Evolutionary conservation across 306 rosid genomes (phyloP).

Genomic region (Calophaca sinica): DNA sequence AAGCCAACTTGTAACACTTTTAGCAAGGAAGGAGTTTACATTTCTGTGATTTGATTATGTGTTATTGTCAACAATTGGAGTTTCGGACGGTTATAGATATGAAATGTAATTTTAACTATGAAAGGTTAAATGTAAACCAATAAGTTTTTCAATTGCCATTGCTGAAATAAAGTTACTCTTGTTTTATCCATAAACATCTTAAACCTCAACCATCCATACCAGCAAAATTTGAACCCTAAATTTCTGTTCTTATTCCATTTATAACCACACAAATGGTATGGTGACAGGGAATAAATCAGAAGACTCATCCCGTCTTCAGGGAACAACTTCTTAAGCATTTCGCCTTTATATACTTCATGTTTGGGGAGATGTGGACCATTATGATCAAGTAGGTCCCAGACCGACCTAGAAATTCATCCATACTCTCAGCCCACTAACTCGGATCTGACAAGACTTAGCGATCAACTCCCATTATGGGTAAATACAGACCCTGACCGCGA

Average conservation of each 20-base stretch:
- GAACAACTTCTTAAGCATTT: too few species aligned
- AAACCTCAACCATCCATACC: background rate
- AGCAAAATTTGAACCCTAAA: background rate
- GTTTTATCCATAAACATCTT: too few species aligned
- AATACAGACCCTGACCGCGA: too few species aligned
- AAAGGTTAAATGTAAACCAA: slow-evolving; percentile 3
- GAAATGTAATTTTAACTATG: slow-evolving; percentile 9
- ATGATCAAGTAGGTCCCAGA: too few species aligned
- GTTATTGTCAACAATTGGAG: background rate
- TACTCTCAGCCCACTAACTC: too few species aligned
- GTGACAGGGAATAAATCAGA: background rate
- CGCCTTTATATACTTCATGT: too few species aligned
- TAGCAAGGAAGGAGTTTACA: slow-evolving; percentile 16
- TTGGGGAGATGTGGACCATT: too few species aligned
- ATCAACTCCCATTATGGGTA: too few species aligned
- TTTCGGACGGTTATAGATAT: background rate
- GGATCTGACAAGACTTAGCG: too few species aligned
- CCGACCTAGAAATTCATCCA: too few species aligned
- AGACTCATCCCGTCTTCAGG: too few species aligned
- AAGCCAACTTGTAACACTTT: slow-evolving; percentile 33
- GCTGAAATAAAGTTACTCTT: background rate
- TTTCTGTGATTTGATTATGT: background rate
- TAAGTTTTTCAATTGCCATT: background rate
- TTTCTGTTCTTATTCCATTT: background rate
- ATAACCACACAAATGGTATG: background rate